Evolutionary conservation across 129 eudicot genomes (phyloP).

Genomic region (Saussurea involucrata): DNA sequence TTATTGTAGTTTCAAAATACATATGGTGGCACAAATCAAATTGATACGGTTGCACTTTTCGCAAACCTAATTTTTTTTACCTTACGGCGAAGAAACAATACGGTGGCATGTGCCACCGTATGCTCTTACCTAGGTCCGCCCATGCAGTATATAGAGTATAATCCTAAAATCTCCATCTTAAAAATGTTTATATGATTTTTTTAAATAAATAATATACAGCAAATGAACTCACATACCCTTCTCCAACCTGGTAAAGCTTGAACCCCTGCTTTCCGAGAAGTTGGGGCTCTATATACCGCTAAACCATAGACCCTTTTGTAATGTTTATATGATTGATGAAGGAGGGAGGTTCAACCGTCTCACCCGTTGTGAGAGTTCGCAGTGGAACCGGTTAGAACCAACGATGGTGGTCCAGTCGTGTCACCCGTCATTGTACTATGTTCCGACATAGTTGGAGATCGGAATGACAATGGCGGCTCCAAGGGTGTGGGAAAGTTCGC

Average conservation of each 20-base stretch:
- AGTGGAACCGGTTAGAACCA: background rate
- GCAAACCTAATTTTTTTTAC: too few relatives aligned
- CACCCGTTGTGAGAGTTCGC: background rate
- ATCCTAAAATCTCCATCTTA: background rate
- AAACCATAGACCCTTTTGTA: background rate
- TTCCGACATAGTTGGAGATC: conserved; percentile 6
- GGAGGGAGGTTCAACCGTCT: background rate
- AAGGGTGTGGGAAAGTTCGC: conserved; percentile 21
- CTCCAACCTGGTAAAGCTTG: background rate
- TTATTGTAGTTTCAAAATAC: too few relatives aligned
- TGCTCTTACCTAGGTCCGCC: too few relatives aligned
- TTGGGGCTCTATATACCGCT: background rate
- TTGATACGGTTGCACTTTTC: too few relatives aligned
- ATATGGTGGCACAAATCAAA: too few relatives aligned
- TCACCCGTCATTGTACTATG: conserved; percentile 12
- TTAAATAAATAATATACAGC: background rate
- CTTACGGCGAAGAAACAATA: too few relatives aligned
- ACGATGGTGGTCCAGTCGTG: background rate
- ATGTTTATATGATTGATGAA: background rate
- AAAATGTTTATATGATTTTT: background rate
- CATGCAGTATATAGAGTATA: too few relatives aligned
- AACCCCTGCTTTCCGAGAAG: background rate
- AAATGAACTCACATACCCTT: background rate
- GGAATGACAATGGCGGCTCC: conserved; percentile 24
- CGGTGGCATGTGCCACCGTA: too few relatives aligned